Conservation (phyloP, 2,329 filamentous ascomycete species). For the Epichloe sylvatica region DNA sequence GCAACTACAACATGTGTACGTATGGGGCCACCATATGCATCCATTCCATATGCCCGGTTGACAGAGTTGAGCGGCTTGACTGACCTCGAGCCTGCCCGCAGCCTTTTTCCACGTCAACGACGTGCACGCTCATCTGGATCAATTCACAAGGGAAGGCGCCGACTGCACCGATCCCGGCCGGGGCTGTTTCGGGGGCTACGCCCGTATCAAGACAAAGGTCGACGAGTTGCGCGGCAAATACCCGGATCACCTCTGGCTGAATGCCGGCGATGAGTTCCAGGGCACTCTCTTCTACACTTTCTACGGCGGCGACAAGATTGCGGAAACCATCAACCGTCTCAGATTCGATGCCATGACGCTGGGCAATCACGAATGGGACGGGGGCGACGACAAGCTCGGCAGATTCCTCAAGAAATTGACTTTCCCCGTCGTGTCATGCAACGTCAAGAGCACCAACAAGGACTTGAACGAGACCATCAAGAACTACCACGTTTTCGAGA, state of each 20-base stretch:
- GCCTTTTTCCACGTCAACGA: constrained; percentile 58
- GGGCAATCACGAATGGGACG: constrained; percentile 55
- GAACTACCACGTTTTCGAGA: constrained; percentile 49
- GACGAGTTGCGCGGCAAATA: constrained; percentile 41
- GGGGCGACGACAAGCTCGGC: constrained; percentile 47
- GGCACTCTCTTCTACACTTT: constrained; percentile 54
- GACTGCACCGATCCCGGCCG: constrained; percentile 42
- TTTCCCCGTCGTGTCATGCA: constrained; percentile 50
- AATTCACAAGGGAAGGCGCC: constrained; percentile 46
- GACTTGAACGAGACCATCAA: constrained; percentile 49
- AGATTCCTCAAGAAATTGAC: constrained; percentile 49
- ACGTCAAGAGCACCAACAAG: constrained; percentile 45
- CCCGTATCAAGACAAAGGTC: constrained; percentile 47
- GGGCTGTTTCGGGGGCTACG: constrained; percentile 51
- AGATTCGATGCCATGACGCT: constrained; percentile 56
- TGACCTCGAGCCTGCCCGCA: constrained; percentile 6
- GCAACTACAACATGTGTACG: constrained; percentile 6
- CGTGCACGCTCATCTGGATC: constrained; percentile 51
- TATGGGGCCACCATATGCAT: not conserved
- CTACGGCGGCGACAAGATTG: constrained; percentile 55
- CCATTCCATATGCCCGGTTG: not conserved
- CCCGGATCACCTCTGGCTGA: constrained; percentile 48
- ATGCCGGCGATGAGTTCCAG: constrained; percentile 57
- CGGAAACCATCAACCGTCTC: constrained; percentile 49
- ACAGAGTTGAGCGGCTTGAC: not conserved